Conservation (phyloP, 495 filamentous ascomycete genomes). For the Aspergillus asperescens region DNA sequence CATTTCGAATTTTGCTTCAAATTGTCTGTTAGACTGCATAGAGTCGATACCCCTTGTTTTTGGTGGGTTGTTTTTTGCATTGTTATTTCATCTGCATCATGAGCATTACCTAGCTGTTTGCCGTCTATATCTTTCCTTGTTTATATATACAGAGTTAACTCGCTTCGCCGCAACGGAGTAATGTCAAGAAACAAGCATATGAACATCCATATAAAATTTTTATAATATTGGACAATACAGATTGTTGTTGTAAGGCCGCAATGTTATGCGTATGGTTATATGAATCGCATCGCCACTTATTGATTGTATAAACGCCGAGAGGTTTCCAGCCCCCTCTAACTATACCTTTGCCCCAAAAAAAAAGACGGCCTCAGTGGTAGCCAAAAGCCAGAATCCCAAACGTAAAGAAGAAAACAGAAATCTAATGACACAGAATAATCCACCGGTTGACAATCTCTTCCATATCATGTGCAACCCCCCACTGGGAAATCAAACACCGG, state of each 20-base stretch:
- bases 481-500: slow-evolving; percentile 42
- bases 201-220: no score
- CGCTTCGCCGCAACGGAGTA: background rate
- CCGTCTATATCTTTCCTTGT: background rate
- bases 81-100: background rate
- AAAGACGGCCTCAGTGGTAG: no score
- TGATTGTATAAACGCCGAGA: background rate
- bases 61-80: background rate
- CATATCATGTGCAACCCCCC: slow-evolving; percentile 49
- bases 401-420: background rate
- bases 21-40: slow-evolving; percentile 3
- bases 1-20: background rate
- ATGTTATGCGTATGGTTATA: no score
- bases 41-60: slow-evolving; percentile 6
- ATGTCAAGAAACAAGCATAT: background rate
- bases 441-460: slow-evolving; percentile 42
- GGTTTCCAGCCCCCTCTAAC: background rate
- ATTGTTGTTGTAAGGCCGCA: no score
- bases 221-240: no score
- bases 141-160: background rate
- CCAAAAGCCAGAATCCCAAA: no score
- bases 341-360: background rate
- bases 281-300: background rate
- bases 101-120: background rate
- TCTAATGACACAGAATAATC: slow-evolving; percentile 43